phyloP scores from a whole-genome alignment of 306 rosid species.

The Fragaria nilgerrensis region DNA sequence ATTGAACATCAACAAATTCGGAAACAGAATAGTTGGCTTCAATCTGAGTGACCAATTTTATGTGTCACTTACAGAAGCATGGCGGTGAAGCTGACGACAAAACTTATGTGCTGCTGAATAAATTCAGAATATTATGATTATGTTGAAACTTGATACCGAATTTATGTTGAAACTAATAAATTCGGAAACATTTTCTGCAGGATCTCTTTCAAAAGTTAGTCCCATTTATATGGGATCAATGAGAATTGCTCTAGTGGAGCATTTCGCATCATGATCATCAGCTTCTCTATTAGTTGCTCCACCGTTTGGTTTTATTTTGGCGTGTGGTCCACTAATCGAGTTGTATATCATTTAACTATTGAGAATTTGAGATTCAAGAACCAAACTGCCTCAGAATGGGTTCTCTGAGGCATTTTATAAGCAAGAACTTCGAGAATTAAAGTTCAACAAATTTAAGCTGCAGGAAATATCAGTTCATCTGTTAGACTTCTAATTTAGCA shows the following conservation, averaged over 20 bases:
- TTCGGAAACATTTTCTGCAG: neutral
- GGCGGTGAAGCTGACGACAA: slow-evolving; percentile 3
- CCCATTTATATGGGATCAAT: neutral
- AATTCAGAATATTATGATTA: neutral
- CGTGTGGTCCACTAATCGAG: neutral
- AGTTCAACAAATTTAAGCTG: neutral
- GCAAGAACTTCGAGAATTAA: neutral
- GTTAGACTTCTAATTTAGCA: no score
- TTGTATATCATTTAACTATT: neutral
- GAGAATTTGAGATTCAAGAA: neutral
- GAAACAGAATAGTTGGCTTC: neutral
- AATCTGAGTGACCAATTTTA: neutral
- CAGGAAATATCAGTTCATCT: neutral
- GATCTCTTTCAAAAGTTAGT: neutral
- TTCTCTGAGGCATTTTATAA: neutral
- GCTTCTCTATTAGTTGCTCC: neutral
- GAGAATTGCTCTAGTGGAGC: neutral
- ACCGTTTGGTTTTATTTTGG: neutral
- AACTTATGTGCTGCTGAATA: slow-evolving; percentile 1
- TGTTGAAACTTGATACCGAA: slow-evolving; percentile 19
- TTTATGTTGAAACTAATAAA: no score
- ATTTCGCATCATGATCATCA: neutral
- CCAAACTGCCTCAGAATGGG: neutral
- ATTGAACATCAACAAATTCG: neutral
- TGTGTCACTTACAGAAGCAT: neutral